A percentile compares a stretch with the other conserved stretches of the same genome.
Conservation (phyloP, 139 green algal genomes). For the Chlorella sp. region DNA sequence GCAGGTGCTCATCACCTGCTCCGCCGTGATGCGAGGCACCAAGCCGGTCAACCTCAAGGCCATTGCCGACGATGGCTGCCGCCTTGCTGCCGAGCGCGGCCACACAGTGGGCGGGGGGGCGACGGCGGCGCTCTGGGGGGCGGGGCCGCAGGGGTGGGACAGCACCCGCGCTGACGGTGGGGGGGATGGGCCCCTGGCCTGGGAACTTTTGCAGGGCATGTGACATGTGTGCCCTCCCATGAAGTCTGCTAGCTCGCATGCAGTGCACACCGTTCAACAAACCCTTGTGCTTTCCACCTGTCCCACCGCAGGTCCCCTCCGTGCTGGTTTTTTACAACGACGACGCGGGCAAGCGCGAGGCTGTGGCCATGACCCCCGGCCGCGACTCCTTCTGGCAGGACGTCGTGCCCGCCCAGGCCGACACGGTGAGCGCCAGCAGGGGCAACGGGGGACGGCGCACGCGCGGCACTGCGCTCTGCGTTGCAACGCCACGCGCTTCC, state of each 20-base stretch:
- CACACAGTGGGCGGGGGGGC: slow-evolving; percentile 1
- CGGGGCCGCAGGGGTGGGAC: neutral
- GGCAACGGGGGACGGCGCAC: too few species aligned
- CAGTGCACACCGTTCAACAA: too few species aligned
- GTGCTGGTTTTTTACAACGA: slow-evolving; percentile 1
- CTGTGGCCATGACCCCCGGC: slow-evolving; percentile 34
- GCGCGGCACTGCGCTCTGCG: too few species aligned
- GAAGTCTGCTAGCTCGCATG: neutral
- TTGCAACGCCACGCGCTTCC: too few species aligned
- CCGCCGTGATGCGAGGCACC: slow-evolving; percentile 71
- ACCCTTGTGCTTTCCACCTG: neutral
- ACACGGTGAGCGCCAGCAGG: neutral
- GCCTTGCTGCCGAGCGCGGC: neutral
- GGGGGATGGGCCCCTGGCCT: neutral
- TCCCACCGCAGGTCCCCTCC: too few species aligned
- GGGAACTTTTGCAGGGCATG: neutral
- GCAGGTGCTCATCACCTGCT: slow-evolving; percentile 45
- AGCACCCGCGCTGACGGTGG: neutral
- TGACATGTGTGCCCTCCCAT: neutral
- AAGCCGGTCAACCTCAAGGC: slow-evolving; percentile 87
- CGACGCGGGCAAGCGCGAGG: slow-evolving; percentile 2
- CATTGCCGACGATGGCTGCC: slow-evolving; percentile 71
- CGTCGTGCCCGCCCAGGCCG: neutral
- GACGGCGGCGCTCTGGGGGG: too few species aligned
- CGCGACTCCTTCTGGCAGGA: slow-evolving; percentile 81